Base-by-base conservation (phyloP, 495 filamentous ascomycete species). In the Pseudotulostoma volvatum region DNA sequence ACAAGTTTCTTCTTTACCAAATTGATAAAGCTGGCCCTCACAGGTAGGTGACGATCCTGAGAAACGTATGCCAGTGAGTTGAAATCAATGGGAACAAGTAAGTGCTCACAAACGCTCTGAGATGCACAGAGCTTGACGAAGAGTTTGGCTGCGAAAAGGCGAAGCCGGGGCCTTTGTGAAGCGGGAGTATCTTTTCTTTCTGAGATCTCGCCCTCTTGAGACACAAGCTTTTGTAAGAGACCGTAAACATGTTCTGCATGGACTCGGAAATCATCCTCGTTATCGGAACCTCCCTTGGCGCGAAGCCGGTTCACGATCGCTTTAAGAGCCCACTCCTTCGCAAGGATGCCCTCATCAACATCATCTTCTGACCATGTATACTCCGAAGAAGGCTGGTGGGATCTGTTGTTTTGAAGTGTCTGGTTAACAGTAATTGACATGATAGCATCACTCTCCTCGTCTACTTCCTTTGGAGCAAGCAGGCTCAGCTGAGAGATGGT, bases 301-400 rank as follows among this genome's bases (percentile, higher is more conserved):
- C 83, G 75, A 1, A 95, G 66, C 32, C 81, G 73, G 52, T 95
- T 99, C 18, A 93, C 84, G 14, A 95, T 71, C 21, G 84, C 77
- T 49, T 79, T 85, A 23, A 96, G 65, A n/a, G 88, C 83, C 68
- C 86, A 84, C 37, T 75, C 70, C 54, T 96, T 95, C 14, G 84
- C 81, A 28, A 76, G 68, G 11, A 77, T 76, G 45, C 96, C 85
- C 13, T 86, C 77, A 33, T 94, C 84, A 21, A 81, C 51, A 9
- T 71, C 64, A 1, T 69, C 64, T 38, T 87, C 77, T 34, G 52
- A 79, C 75, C 92, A 93, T 76, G 16, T 70, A 31, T 71, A 54
- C 37, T 58, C 52, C 8, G 57, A 33, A 11, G 63, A 45, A 11
- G 67, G 60, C 7, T 68, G 59, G 1, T 67, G 53, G 1, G 68